Base-by-base conservation (phyloP, 257 asterid genomes). In the Solanum chilense region DNA sequence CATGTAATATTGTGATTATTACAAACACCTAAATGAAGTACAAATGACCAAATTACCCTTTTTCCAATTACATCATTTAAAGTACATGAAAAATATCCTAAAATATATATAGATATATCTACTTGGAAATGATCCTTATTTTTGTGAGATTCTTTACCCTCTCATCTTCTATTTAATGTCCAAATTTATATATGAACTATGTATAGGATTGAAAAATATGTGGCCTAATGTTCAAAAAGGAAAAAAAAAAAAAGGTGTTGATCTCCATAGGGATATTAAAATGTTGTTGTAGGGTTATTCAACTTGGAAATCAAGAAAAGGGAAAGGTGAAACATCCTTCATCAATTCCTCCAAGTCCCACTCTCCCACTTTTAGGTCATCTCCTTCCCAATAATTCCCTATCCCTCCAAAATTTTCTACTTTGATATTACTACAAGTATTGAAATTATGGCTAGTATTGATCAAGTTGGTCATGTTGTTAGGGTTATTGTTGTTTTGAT, bases 271-370 rank as follows among this genome's bases (percentile, higher is more conserved):
- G 85, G n/a, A 81, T 49, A 81, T 49, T 29, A 47, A 41, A 76
- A 49, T 37, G 42, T 29, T 81, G 14, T 47, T 47, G 10, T 81
- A 81, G 84, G 80, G 39, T 69, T 90, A 90, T 86, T 92, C 91
- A 86, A 84, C 88, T 66, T 88, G 94, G 64, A 88, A 92, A 89
- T 93, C 91, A 75, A 89, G 91, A 66, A 90, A 90, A 77, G 97
- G 94, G 75, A 91, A 91, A n/a, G 92, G 87, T 13, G 93, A 87
- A 86, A 88, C 93, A 92, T 93, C 94, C 82, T 90, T 92, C 97
- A 94, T 94, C 89, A 93, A 88, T 68, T 93, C 97, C 84, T 93
- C 95, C 85, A 94, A 91, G 82, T 92, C 93, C 94, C 94, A 94
- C 84, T 93, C 97, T 60, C 90, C 94, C 37, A 87, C 89, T 90